Evolutionary conservation across 1,284 basidiomycete species (phyloP).

Genomic region (Melampsora americana): DNA sequence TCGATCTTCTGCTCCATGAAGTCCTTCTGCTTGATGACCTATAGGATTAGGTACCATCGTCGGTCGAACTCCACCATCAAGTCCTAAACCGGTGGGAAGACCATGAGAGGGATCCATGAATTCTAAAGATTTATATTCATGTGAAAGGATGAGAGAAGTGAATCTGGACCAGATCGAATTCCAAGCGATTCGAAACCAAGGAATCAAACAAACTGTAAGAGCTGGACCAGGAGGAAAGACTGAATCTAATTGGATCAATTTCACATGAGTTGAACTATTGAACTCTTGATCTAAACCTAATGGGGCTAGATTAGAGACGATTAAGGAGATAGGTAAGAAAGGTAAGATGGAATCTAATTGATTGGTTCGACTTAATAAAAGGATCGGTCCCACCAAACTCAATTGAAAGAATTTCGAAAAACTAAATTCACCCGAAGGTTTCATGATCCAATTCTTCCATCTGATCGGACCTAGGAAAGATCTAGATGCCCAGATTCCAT

Average conservation of each 20-base stretch:
- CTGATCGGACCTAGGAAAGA: slow-evolving; percentile 29
- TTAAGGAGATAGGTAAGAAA: slow-evolving; percentile 35
- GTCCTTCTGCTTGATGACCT: not conserved
- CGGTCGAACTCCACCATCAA: slow-evolving; percentile 2
- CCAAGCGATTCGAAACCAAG: slow-evolving; percentile 40
- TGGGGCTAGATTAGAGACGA: slow-evolving; percentile 20
- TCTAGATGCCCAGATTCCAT: slow-evolving; percentile 37
- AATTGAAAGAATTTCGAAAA: slow-evolving; percentile 36
- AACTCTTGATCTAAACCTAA: not conserved
- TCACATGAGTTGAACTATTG: not conserved
- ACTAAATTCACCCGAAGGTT: not conserved
- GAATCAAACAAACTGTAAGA: slow-evolving; percentile 39
- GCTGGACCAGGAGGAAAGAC: slow-evolving; percentile 33
- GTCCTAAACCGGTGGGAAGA: not conserved
- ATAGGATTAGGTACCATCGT: not conserved
- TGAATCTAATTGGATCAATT: slow-evolving; percentile 9
- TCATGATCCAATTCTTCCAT: slow-evolving; percentile 32
- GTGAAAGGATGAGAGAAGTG: slow-evolving; percentile 9
- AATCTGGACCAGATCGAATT: slow-evolving; percentile 17
- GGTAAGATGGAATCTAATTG: slow-evolving; percentile 34
- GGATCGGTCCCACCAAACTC: slow-evolving; percentile 40
- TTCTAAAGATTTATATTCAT: slow-evolving; percentile 25
- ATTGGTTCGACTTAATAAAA: slow-evolving; percentile 31
- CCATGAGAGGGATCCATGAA: slow-evolving; percentile 16
- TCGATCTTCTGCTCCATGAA: slow-evolving; percentile 17